Percentiles rank a stretch among this genome's conserved stretches.
Evolutionary conservation across 176 grass and related monocot genomes (phyloP).

Genomic region (Aegilops sharonensis): DNA sequence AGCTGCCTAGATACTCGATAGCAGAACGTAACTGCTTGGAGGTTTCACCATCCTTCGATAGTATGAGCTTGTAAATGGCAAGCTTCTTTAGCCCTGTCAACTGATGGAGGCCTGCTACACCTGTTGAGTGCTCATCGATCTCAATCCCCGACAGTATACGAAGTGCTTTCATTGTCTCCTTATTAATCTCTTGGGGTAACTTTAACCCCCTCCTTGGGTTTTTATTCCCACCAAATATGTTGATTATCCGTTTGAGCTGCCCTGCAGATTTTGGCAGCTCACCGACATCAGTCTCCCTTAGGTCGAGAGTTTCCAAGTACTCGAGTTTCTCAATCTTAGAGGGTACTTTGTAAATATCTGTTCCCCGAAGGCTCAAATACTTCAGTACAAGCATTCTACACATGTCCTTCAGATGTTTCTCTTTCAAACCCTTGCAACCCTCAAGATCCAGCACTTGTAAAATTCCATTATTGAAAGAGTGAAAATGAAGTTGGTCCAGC

Average conservation of each 20-base stretch:
- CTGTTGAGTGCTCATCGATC: background rate
- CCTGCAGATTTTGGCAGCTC: background rate
- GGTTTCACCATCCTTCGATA: background rate
- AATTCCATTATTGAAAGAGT: background rate
- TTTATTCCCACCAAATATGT: background rate
- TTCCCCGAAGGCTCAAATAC: background rate
- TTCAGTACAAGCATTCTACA: background rate
- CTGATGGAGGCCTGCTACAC: background rate
- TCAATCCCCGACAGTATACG: background rate
- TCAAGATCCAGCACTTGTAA: background rate
- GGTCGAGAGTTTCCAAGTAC: background rate
- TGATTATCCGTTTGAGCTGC: background rate
- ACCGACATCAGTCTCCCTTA: background rate
- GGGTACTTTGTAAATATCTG: background rate
- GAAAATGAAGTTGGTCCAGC: background rate
- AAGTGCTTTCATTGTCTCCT: background rate
- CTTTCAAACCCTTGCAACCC: conserved; percentile 3
- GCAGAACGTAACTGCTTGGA: background rate
- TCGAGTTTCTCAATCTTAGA: background rate
- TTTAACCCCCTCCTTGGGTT: background rate
- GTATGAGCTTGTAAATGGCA: background rate
- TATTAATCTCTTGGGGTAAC: background rate
- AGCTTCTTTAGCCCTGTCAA: background rate
- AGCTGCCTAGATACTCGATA: background rate
- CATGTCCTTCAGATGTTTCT: background rate